Base-by-base conservation (phyloP, 768 basidiomycete genomes). In the Suillus clintonianus region DNA sequence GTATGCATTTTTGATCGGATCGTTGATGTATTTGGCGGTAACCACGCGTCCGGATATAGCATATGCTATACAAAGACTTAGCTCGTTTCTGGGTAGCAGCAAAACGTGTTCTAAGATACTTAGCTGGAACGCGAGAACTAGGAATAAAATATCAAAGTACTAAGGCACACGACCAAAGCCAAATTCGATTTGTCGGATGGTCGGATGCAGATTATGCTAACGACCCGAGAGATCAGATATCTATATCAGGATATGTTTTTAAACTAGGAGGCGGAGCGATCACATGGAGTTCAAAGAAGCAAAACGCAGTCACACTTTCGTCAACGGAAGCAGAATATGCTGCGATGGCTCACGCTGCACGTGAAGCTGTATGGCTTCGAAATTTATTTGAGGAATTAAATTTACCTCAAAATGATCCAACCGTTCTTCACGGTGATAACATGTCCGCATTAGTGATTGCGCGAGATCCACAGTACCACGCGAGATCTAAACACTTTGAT, bases 401-500 rank as follows among this genome's bases (percentile, higher is more conserved):
- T 2, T 62, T 64, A 19, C 22, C n/a, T 1, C 54, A 64, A 1
- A 0, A 36, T 1, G 19, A 19, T 1, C 61, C 74, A 14, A 68
- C 62, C 0, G 37, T 54, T 17, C 62, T 77, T 24, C 63, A 68
- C 8, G 62, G 64, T 34, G 76, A 80, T 61, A 80, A 80, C 48
- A 70, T 75, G 36, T 64, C 69, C 0, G 68, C 78, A 2, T 64
- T 76, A 13, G 53, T 61, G 2, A 61, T 77, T 19, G 62, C 72
- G 0, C 55, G 67, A 24, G 67, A 76, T 37, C 69, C 74, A 11
- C 54, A 64, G 9, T 71, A 70, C 59, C 79, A 79, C 53, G 55
- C 66, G 10, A 53, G 72, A 6, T 66, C 77, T 0, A 78, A 79
- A 58, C 79, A 81, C 60, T 78, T 80, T 54, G 70, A 75, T 36